Base-by-base conservation (phyloP, 2,329 filamentous ascomycete species). In the Aspergillus arachidicola region DNA sequence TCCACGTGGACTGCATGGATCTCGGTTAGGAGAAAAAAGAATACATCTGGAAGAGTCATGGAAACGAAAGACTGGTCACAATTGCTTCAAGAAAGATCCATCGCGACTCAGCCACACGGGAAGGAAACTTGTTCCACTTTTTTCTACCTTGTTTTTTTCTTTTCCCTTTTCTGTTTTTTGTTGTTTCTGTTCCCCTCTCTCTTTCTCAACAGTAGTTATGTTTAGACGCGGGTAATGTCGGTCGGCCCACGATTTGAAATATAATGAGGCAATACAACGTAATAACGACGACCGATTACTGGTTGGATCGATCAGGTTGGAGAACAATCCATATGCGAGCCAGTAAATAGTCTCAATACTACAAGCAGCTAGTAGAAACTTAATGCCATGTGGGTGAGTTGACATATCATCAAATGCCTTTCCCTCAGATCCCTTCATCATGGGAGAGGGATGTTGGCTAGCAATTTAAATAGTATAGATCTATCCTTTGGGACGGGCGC, bases 1-100 rank as follows among this genome's bases (percentile, higher is more conserved):
- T 68, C 67, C 74, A 76, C 74, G 74, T 76, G 74, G 71, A 70
- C 72, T 63, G 70, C 73, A 73, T 74, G 71, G 67, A 69, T 71
- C 71, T 68, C 66, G 65, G 60, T 59, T 67, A 67, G 58, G 38
- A 65, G 57, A 43, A 34, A 59, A 63, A 67, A 64, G 64, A 69
- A 72, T 67, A 59, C 66, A 69, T 66, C 64, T 74, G 66, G 72
- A 72, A 73, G 68, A 62, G 63, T 58, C 58, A 60, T 72, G 61
- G 70, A 72, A 73, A 60, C 53, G 26, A 48, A 51, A 60, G 57
- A 48, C 21, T 58, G 50, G 41, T 32, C 58, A 54, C 32, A 34
- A 26, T 32, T 46, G 11, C 32, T 19, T 28, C 30, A 59, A 26
- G n/a, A 23, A 45, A 38, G 57, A 64, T 62, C 51, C 45, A 45